Evolutionary conservation across 352 stramenopile genomes (phyloP).

Genomic region (Globisporangium solare): DNA sequence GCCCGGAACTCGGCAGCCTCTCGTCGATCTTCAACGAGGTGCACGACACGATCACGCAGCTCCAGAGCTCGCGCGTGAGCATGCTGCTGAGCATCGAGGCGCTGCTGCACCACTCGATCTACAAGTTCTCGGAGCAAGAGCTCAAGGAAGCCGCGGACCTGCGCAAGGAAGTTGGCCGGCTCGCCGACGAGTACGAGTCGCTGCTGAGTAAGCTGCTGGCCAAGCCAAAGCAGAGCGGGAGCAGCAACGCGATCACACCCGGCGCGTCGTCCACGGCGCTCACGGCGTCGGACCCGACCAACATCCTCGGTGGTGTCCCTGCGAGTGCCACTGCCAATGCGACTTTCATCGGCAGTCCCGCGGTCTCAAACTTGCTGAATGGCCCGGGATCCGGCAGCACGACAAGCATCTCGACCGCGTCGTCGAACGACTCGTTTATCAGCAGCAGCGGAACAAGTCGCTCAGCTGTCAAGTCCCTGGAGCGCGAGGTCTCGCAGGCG

Average conservation of each 20-base stretch:
- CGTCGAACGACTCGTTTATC: slow-evolving; percentile 4
- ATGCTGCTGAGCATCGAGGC: slow-evolving; percentile 81
- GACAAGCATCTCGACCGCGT: slow-evolving; percentile 6
- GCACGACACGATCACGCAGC: slow-evolving; percentile 74
- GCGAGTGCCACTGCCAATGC: not conserved
- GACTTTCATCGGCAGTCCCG: slow-evolving; percentile 12
- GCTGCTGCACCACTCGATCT: slow-evolving; percentile 59
- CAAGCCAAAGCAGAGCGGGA: slow-evolving; percentile 50
- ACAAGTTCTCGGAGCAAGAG: slow-evolving; percentile 68
- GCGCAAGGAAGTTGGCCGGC: slow-evolving; percentile 54
- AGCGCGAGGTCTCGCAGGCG: slow-evolving; percentile 59
- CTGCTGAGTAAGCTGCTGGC: slow-evolving; percentile 75
- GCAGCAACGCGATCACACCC: slow-evolving; percentile 16
- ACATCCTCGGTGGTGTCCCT: slow-evolving; percentile 12
- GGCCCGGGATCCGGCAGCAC: not conserved
- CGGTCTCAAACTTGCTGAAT: not conserved
- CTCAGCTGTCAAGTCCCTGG: slow-evolving; percentile 29
- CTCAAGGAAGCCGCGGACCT: slow-evolving; percentile 68
- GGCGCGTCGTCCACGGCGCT: slow-evolving; percentile 8
- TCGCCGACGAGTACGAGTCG: slow-evolving; percentile 80
- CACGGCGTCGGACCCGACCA: slow-evolving; percentile 10
- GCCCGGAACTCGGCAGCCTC: slow-evolving; percentile 56
- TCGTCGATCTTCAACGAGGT: slow-evolving; percentile 80
- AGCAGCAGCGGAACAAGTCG: not conserved
- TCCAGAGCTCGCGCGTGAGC: slow-evolving; percentile 79